Base-by-base conservation (phyloP, 2,329 filamentous ascomycete genomes). In the Colletotrichum cordylinicola region DNA sequence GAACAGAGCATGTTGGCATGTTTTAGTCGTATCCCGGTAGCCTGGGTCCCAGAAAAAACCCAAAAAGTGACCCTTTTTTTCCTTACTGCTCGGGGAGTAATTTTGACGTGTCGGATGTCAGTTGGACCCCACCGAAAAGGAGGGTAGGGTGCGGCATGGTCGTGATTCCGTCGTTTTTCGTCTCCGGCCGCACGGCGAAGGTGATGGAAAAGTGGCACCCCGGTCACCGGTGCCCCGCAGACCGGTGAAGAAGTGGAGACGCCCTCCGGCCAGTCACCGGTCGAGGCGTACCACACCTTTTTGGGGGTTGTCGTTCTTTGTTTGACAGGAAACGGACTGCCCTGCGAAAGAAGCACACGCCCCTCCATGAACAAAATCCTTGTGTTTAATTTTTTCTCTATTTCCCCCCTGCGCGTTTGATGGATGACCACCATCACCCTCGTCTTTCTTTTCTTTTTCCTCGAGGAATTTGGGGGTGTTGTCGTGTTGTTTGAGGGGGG, bases 201-300 rank as follows among this genome's bases (percentile, higher is more conserved):
- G 58, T n/a, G 56, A 35, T 27, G 31, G 31, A 66, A 55, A 39
- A 66, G 61, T 67, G 55, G 62, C 6, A 65, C 74, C 74, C 74
- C 74, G 70, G 74, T 75, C 74, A 75, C 74, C 74, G 74, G 65
- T 15, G 16, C 60, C 58, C 71, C 71, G 74, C 74, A 70, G 52
- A 76, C 66, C 74, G 74, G 74, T 76, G 65, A 76, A 71, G 74
- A 75, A 71, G 74, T 76, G 74, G 74, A 64, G 62, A 52, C 71
- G 18, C 13, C 58, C 33, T 60, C 52, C 74, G 73, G 70, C 74
- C 74, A 75, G 74, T 75, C 74, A 75, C 70, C 70, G 64, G 74
- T 21, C 64, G 64, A 8, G 33, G 64, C 52, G 37, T 39, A 65
- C 74, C 74, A 75, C 74, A 69, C 43, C 43, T n/a, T 24, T 33